phyloP scores from a whole-genome alignment of 2,329 filamentous ascomycete genomes.

The Aspergillus nomiae region DNA sequence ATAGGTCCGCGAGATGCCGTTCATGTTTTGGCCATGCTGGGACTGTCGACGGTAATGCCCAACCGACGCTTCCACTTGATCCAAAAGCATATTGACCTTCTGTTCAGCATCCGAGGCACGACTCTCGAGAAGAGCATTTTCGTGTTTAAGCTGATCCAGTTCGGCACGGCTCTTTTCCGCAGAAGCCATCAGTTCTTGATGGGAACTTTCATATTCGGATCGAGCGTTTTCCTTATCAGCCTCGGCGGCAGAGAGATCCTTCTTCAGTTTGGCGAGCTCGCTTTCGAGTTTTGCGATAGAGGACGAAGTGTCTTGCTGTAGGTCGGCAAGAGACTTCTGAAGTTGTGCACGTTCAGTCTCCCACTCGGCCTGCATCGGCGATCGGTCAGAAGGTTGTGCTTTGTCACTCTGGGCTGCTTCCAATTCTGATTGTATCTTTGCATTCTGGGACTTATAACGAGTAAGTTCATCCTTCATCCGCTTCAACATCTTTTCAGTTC shows the following conservation, averaged over 20 bases:
- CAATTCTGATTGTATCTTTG: slow-evolving; percentile 79
- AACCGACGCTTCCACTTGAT: slow-evolving; percentile 91
- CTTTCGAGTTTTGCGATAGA: slow-evolving; percentile 70
- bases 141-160: slow-evolving; percentile 77
- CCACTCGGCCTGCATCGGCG: slow-evolving; percentile 64
- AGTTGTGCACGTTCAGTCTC: slow-evolving; percentile 71
- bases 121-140: slow-evolving; percentile 78
- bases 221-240: slow-evolving; percentile 70
- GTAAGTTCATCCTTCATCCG: slow-evolving; percentile 97
- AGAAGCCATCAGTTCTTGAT: slow-evolving; percentile 59
- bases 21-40: slow-evolving; percentile 44
- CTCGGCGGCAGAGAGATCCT: slow-evolving; percentile 67
- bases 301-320: slow-evolving; percentile 69
- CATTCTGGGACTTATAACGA: slow-evolving; percentile 85
- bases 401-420: slow-evolving; percentile 62
- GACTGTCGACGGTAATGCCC: slow-evolving; percentile 87
- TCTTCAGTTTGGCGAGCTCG: slow-evolving; percentile 68
- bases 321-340: slow-evolving; percentile 66
- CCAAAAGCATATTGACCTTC: slow-evolving; percentile 87
- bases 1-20: slow-evolving; percentile 52
- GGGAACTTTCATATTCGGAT: slow-evolving; percentile 56
- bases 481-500: slow-evolving; percentile 98
- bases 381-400: slow-evolving; percentile 39
- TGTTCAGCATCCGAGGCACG: slow-evolving; percentile 88
- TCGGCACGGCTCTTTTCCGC: slow-evolving; percentile 64